A percentile compares a stretch with the other conserved stretches of the same genome.
Conservation (phyloP, 345 rosid species). For the Carallia brachiata region DNA sequence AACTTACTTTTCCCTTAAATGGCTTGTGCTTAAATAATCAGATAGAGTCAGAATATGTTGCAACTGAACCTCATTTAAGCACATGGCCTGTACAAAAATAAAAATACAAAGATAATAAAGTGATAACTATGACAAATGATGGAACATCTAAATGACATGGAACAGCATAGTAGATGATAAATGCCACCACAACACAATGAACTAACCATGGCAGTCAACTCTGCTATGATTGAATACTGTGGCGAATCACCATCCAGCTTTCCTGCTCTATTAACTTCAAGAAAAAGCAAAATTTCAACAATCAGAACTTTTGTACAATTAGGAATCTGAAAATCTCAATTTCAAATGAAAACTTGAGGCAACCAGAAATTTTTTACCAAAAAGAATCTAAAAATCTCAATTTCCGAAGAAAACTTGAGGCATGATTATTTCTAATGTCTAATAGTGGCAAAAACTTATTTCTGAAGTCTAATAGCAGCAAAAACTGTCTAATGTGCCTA, state of each 20-base stretch:
- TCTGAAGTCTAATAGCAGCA: too few relatives aligned
- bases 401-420: neutral
- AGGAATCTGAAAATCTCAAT: neutral
- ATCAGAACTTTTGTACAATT: too few relatives aligned
- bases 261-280: slow-evolving; percentile 69
- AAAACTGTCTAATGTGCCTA: too few relatives aligned
- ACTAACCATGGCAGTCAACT: slow-evolving; percentile 67
- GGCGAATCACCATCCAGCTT: slow-evolving; percentile 66
- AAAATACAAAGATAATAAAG: slow-evolving; percentile 1
- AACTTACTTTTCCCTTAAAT: slow-evolving; percentile 79
- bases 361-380: too few relatives aligned
- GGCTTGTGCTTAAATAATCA: slow-evolving; percentile 68
- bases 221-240: slow-evolving; percentile 71
- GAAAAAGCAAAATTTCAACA: slow-evolving; percentile 8
- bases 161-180: neutral
- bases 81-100: slow-evolving; percentile 44
- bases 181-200: slow-evolving; percentile 16
- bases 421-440: too few relatives aligned
- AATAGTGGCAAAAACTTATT: too few relatives aligned
- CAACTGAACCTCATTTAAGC: slow-evolving; percentile 73
- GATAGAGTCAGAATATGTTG: slow-evolving; percentile 58
- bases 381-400: neutral
- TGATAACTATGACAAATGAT: neutral
- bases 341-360: neutral
- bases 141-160: slow-evolving; percentile 1